Evolutionary conservation across 768 basidiomycete genomes (phyloP).

Genomic region (Boletus subparvulus): DNA sequence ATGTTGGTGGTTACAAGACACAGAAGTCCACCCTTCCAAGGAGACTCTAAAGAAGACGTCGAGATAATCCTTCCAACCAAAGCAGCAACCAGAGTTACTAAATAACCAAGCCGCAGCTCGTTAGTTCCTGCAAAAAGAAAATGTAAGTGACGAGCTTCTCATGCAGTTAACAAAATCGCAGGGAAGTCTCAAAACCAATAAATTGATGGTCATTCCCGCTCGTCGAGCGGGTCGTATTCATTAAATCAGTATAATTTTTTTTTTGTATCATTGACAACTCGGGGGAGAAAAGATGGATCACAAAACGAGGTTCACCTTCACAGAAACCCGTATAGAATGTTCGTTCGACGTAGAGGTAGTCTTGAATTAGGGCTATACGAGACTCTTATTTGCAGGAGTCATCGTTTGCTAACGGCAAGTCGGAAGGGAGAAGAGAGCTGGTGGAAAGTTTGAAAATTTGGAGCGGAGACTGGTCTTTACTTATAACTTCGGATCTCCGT

Average conservation of each 20-base stretch:
- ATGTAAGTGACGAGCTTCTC: background rate
- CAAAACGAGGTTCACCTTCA: background rate
- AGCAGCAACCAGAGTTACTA: background rate
- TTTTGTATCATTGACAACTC: slow-evolving; percentile 5
- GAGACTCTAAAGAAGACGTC: too few relatives aligned
- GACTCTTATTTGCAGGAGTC: background rate
- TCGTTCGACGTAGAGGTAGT: background rate
- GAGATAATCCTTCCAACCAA: too few relatives aligned
- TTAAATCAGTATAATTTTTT: slow-evolving; percentile 12
- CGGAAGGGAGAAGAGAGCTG: background rate
- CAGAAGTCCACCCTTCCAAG: too few relatives aligned
- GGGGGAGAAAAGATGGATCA: background rate
- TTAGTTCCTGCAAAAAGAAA: background rate
- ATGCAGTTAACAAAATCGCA: background rate
- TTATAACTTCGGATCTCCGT: background rate
- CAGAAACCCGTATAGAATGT: background rate
- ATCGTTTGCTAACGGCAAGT: background rate
- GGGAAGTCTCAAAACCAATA: background rate
- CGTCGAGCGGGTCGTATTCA: slow-evolving; percentile 9
- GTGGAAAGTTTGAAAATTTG: background rate
- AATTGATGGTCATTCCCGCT: slow-evolving; percentile 7
- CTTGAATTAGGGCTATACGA: background rate
- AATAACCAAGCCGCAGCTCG: background rate
- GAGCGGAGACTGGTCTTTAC: background rate
- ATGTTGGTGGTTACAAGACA: background rate